phyloP scores from a whole-genome alignment of 2,329 filamentous ascomycete species.

The Exophiala sideris region DNA sequence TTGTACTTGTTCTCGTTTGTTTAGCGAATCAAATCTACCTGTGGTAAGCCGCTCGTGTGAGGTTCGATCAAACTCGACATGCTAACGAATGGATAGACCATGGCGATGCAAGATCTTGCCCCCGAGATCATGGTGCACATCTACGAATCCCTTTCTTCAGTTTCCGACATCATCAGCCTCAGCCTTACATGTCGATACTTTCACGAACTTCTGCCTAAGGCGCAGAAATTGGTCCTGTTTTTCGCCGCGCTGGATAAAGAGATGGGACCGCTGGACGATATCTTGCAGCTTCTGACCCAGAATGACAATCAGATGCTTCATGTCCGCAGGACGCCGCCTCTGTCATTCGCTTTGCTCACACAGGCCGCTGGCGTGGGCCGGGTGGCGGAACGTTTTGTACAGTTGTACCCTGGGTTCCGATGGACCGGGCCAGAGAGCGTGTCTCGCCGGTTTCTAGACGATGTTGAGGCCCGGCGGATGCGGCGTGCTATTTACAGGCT shows the following conservation, averaged over 20 bases:
- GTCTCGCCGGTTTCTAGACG: conserved; percentile 52
- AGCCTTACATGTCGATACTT: conserved; percentile 55
- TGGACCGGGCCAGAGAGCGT: conserved; percentile 57
- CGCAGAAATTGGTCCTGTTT: conserved; percentile 55
- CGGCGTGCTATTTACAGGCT: conserved; percentile 58
- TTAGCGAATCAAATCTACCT: conserved; percentile 3
- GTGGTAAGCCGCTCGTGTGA: neutral
- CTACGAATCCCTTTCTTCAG: conserved; percentile 51
- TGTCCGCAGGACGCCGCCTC: conserved; percentile 49
- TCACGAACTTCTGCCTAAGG: conserved; percentile 50
- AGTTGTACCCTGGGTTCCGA: conserved; percentile 62
- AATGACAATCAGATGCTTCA: conserved; percentile 59
- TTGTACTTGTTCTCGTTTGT: neutral
- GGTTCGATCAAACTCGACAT: neutral
- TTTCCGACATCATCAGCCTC: conserved; percentile 54
- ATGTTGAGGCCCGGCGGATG: conserved; percentile 49
- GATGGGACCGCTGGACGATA: conserved; percentile 57
- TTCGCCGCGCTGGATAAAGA: conserved; percentile 52
- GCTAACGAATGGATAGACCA: conserved; percentile 31
- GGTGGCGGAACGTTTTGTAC: conserved; percentile 56
- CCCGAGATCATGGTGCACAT: conserved; percentile 59
- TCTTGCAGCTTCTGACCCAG: conserved; percentile 58
- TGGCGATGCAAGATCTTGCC: conserved; percentile 55
- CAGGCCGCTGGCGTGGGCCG: conserved; percentile 55
- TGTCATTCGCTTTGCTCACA: conserved; percentile 54